A percentile compares a stretch with the other conserved stretches of the same genome.
Conservation (phyloP, 164 flowering plant genomes). For the Aristolochia californica region DNA sequence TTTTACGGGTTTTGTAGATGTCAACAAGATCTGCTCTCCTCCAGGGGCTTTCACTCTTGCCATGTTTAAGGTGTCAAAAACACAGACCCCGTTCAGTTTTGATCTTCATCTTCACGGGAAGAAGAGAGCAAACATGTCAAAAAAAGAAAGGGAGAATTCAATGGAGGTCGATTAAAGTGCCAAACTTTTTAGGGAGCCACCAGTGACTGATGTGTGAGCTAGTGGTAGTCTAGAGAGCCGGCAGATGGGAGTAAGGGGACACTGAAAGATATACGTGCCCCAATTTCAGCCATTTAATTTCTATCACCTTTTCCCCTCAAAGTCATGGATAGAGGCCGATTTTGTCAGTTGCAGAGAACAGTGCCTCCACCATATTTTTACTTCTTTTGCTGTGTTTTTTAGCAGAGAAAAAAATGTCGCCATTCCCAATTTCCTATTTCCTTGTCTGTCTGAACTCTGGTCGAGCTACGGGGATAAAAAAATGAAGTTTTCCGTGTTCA, state of each 20-base stretch:
- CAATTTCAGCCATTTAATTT: constrained; percentile 46
- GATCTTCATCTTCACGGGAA: too few species aligned
- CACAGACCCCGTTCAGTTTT: too few species aligned
- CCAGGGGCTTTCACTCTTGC: too few species aligned
- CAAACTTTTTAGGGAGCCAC: neutral
- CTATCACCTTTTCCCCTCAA: constrained; percentile 40
- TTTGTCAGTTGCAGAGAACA: constrained; percentile 13
- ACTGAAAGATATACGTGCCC: constrained; percentile 39
- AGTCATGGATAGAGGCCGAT: constrained; percentile 16
- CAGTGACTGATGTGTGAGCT: neutral
- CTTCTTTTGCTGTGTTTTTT: neutral
- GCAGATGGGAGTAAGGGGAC: constrained; percentile 58
- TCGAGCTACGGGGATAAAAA: constrained; percentile 11
- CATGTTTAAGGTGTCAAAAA: too few species aligned
- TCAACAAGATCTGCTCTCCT: too few species aligned
- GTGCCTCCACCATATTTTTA: constrained; percentile 13
- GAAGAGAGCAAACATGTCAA: too few species aligned
- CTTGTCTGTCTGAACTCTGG: neutral
- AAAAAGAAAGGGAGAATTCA: too few species aligned
- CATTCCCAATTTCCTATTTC: constrained; percentile 4
- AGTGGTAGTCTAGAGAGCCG: constrained; percentile 31
- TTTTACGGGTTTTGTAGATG: too few species aligned
- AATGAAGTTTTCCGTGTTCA: constrained; percentile 16
- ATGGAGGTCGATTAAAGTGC: neutral
- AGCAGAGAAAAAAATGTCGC: neutral